These are phyloP conservation scores for Taphrina communis DNA, from an alignment of 1,139 yeast species.

Conservation along the genomic window DNA sequence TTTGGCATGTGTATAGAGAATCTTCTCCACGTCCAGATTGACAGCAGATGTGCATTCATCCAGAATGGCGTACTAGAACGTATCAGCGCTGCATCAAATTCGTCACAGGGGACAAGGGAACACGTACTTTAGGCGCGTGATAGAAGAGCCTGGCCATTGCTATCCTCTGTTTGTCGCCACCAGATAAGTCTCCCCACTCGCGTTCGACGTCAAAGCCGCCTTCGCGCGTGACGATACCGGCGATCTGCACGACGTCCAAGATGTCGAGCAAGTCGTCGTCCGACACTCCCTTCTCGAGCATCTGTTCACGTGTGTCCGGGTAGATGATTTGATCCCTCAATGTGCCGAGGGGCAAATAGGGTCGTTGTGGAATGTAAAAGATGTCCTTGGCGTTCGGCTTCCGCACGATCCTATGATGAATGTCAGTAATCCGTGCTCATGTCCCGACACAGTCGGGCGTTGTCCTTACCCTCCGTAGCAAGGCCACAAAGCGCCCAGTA, in stretches of 20 bases:
- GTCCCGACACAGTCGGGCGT: neutral
- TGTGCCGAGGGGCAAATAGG: constrained; percentile 77
- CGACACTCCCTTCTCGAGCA: constrained; percentile 56
- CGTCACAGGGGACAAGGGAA: neutral
- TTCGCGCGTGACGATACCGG: constrained; percentile 52
- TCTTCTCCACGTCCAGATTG: constrained; percentile 86
- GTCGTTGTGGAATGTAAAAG: constrained; percentile 90
- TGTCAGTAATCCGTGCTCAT: neutral
- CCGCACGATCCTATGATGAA: constrained; percentile 59
- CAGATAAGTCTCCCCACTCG: constrained; percentile 87
- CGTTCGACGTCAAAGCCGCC: constrained; percentile 71
- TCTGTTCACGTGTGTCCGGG: constrained; percentile 73
- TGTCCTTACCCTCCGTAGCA: constrained; percentile 52
- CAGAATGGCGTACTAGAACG: constrained; percentile 90
- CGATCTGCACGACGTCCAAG: constrained; percentile 56
- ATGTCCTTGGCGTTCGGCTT: constrained; percentile 73
- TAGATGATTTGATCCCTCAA: constrained; percentile 80
- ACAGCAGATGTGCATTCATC: constrained; percentile 97
- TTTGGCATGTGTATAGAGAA: constrained; percentile 86
- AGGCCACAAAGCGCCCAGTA: constrained; percentile 94
- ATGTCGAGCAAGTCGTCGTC: constrained; percentile 71
- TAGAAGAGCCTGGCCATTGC: constrained; percentile 20
- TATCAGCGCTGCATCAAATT: constrained; percentile 60
- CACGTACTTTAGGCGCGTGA: constrained; percentile 14
- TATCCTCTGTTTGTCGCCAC: constrained; percentile 85